Evolutionary conservation across 345 rosid species (phyloP).

Genomic region (Dovyalis caffra): DNA sequence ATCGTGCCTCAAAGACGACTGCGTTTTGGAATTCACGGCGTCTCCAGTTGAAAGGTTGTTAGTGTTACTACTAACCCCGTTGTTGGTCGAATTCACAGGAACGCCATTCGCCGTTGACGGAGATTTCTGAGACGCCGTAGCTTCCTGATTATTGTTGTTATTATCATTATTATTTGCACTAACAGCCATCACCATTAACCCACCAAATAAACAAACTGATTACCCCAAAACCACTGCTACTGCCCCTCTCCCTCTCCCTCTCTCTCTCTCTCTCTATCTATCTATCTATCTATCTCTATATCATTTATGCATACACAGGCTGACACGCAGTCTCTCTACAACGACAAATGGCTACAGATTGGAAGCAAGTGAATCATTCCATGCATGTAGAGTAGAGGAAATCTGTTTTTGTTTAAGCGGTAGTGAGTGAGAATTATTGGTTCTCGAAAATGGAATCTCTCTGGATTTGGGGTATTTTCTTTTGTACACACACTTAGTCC

Average conservation of each 20-base stretch:
- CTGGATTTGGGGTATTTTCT: no score
- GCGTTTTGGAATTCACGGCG: slow-evolving; percentile 41
- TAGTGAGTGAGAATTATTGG: no score
- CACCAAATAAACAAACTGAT: no score
- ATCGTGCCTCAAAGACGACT: slow-evolving; percentile 55
- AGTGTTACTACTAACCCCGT: slow-evolving; percentile 26
- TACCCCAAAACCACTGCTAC: not conserved
- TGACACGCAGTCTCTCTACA: no score
- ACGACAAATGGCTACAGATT: no score
- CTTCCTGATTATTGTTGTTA: slow-evolving; percentile 41
- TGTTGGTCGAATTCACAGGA: slow-evolving; percentile 45
- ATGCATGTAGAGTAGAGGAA: no score
- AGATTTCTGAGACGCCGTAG: slow-evolving; percentile 39
- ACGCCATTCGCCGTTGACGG: slow-evolving; percentile 39
- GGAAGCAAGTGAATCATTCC: no score
- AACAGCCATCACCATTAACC: slow-evolving; percentile 48
- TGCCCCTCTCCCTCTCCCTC: not conserved
- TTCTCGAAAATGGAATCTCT: no score
- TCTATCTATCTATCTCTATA: not conserved
- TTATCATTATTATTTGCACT: slow-evolving; percentile 50
- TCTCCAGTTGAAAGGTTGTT: not conserved
- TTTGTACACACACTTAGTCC: no score
- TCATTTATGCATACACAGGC: no score
- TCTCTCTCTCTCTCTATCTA: not conserved
- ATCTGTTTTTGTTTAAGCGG: no score